Percentiles rank a stretch among this genome's conserved stretches.
phyloP scores from a whole-genome alignment of 441 rosid species.

The Cnidoscolus chayamansa region DNA sequence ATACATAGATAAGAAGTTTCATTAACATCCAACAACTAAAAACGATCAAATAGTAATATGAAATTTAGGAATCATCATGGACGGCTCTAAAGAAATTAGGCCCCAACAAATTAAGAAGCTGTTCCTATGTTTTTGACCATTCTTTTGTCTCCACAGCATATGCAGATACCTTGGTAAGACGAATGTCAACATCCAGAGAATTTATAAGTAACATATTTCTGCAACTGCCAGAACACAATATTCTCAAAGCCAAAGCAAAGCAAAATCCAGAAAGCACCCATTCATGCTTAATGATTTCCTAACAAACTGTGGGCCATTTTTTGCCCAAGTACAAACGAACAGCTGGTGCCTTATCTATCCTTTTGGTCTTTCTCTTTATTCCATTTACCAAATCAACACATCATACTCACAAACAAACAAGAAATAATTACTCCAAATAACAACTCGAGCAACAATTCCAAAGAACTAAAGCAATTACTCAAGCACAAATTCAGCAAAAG shows the following conservation, averaged over 20 bases:
- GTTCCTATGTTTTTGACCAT: background rate
- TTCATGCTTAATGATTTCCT: background rate
- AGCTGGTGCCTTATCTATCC: background rate
- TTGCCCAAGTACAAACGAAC: slow-evolving; percentile 5
- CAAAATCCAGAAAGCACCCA: slow-evolving; percentile 5
- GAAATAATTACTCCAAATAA: slow-evolving; percentile 2
- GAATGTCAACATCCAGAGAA: background rate
- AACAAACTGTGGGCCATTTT: slow-evolving; percentile 21
- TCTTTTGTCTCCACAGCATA: background rate
- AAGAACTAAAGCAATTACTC: background rate
- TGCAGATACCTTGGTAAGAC: background rate
- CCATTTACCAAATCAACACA: background rate
- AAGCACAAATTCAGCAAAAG: too few relatives aligned
- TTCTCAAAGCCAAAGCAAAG: slow-evolving; percentile 1
- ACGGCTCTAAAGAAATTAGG: background rate
- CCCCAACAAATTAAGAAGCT: slow-evolving; percentile 17
- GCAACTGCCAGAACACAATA: slow-evolving; percentile 4
- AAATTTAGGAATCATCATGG: too few relatives aligned
- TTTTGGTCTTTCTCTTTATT: slow-evolving; percentile 1
- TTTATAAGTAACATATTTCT: background rate
- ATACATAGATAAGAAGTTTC: background rate
- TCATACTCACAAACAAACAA: slow-evolving; percentile 5
- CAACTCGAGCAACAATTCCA: slow-evolving; percentile 12
- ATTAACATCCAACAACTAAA: slow-evolving; percentile 1
- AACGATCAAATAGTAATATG: background rate